Conservation (phyloP, 257 asterid genomes). For the Solanum sparsipilum region DNA sequence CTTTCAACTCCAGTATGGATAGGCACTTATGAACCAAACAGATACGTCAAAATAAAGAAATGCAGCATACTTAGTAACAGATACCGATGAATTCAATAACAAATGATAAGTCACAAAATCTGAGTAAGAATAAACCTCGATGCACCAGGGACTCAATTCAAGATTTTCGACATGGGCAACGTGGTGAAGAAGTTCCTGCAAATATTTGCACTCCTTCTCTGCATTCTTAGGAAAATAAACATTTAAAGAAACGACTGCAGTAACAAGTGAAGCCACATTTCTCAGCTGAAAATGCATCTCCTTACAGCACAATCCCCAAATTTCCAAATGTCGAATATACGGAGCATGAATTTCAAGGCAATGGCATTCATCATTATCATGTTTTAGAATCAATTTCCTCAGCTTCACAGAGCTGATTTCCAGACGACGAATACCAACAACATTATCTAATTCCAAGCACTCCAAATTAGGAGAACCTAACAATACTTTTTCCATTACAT, state of each 20-base stretch:
- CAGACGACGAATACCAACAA: neutral
- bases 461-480: neutral
- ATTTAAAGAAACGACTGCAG: neutral
- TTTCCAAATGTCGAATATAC: neutral
- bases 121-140: neutral
- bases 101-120: neutral
- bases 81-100: neutral
- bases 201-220: no score
- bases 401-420: neutral
- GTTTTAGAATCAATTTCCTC: neutral
- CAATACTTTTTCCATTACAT: neutral
- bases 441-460: neutral
- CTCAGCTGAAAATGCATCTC: neutral
- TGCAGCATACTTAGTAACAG: no score
- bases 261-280: neutral
- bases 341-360: neutral
- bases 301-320: neutral
- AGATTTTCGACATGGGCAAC: no score
- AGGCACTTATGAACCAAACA: no score
- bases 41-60: no score
- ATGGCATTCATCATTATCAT: neutral
- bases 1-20: no score
- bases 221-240: no score
- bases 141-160: no score
- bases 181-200: no score